Base-by-base conservation (phyloP, 163 green algal species). In the Trebouxia gelatinosa region DNA sequence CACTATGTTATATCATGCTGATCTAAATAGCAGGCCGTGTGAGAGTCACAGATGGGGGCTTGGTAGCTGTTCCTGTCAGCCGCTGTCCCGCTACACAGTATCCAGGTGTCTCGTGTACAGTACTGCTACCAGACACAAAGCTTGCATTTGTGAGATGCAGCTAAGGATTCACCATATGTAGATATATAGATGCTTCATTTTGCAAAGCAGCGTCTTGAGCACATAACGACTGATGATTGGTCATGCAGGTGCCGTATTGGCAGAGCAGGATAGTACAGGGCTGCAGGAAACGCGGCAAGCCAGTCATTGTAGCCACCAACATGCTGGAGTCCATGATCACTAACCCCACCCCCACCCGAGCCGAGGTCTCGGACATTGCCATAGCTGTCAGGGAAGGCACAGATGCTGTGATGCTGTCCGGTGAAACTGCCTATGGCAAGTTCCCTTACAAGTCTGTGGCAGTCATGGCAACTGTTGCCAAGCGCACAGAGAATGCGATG, bases 351-450 rank as follows among this genome's bases (percentile, higher is more conserved):
- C 92, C 92, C 37, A 95, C 92, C 2, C 80, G 92, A 5, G 84
- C 90, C 17, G 90, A 94, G 87, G 88, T 92, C 28, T 92, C 86
- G 16, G 94, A 98, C 87, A 96, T 98, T 54, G 90, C 93, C 31
- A 96, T 97, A 29, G 92, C 93, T 1, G 93, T 97, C n/a, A 85
- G 93, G 0, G 93, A 98, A 77, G 93, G 93, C 34, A 87, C 92
- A 6, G 93, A 97, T 54, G 91, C 88, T 0, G 79, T 96, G 50
- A 97, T 96, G 92, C 84, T 97, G 9, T 91, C 82, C 1, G 91
- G 92, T 51, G 89, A 93, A 81, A 92, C 85, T 2, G 90, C 90
- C 6, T 90, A 90, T 79, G 90, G 91, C 57, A 71, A 76, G 58
- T 93, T 91, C 76, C 89, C 91, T 13, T 80, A 88, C 75, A 91